Percentiles rank a stretch among this genome's conserved stretches.
Evolutionary conservation across 2,329 filamentous ascomycete species (phyloP).

Genomic region (Dothiorella sarmentorum): DNA sequence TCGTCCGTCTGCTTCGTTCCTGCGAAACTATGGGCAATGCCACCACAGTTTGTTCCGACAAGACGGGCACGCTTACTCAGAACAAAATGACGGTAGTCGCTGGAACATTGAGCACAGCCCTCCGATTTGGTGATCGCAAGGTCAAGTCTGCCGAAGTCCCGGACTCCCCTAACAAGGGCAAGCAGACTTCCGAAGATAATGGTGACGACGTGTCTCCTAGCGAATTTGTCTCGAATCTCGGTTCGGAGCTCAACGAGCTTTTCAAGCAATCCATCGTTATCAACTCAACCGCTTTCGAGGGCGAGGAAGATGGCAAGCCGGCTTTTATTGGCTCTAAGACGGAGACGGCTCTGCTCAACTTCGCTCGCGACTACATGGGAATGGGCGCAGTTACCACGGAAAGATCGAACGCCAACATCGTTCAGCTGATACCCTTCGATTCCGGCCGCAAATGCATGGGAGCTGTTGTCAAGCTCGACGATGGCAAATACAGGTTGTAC

Average conservation of each 20-base stretch:
- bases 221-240: conserved; percentile 54
- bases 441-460: conserved; percentile 68
- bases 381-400: conserved; percentile 61
- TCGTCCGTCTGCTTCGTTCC: conserved; percentile 64
- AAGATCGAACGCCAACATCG: conserved; percentile 59
- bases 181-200: conserved; percentile 36
- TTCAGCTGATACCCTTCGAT: conserved; percentile 59
- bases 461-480: conserved; percentile 55
- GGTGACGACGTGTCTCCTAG: conserved; percentile 49
- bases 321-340: conserved; percentile 74
- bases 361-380: conserved; percentile 63
- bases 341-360: conserved; percentile 69
- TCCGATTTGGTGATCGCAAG: conserved; percentile 52
- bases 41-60: conserved; percentile 71
- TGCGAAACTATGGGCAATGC: conserved; percentile 72
- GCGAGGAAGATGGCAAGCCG: conserved; percentile 56
- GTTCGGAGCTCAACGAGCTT: conserved; percentile 52
- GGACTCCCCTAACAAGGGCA: conserved; percentile 33
- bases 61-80: conserved; percentile 28
- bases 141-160: conserved; percentile 25
- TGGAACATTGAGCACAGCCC: conserved; percentile 60
- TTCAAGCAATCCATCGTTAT: conserved; percentile 55
- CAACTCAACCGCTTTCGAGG: conserved; percentile 54
- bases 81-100: conserved; percentile 69
- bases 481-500: conserved; percentile 56